Conservation (phyloP, 768 basidiomycete species). For the Clavulina sp. region DNA sequence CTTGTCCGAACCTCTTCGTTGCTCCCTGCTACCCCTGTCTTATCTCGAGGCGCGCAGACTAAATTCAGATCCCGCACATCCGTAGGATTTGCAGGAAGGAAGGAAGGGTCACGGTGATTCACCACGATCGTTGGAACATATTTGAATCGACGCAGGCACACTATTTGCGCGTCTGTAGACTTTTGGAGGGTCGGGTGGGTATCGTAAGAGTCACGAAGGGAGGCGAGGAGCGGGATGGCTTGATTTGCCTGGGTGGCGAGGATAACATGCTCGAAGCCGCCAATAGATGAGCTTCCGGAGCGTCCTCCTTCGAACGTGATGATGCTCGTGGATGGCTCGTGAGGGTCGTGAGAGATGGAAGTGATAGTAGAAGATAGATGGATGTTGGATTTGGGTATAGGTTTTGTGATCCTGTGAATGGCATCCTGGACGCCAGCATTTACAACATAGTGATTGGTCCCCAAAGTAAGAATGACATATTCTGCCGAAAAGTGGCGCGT, state of each 20-base stretch:
- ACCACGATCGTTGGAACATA: constrained; percentile 25
- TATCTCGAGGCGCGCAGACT: constrained; percentile 17
- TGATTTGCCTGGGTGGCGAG: constrained; percentile 60
- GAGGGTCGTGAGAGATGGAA: constrained; percentile 25
- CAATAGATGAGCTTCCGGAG: background rate
- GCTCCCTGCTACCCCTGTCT: constrained; percentile 2
- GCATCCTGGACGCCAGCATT: constrained; percentile 40
- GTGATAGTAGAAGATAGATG: constrained; percentile 38
- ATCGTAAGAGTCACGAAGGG: constrained; percentile 28
- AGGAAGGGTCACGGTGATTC: constrained; percentile 41
- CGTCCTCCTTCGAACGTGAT: constrained; percentile 14
- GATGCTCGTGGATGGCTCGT: constrained; percentile 20
- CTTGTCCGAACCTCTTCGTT: background rate
- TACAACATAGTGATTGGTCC: constrained; percentile 52
- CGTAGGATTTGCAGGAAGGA: constrained; percentile 32
- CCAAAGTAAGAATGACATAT: constrained; percentile 51
- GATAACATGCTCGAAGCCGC: constrained; percentile 47
- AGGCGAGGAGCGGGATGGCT: constrained; percentile 34
- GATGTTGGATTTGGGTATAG: constrained; percentile 26
- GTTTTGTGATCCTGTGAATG: constrained; percentile 30
- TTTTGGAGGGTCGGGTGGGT: constrained; percentile 16
- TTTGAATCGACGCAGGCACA: constrained; percentile 33
- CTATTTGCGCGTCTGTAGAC: constrained; percentile 23
- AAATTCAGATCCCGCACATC: constrained; percentile 57
- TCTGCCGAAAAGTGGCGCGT: constrained; percentile 23